Evolutionary conservation across 768 basidiomycete species (phyloP).

Genomic region (Hygrocybe punicea): DNA sequence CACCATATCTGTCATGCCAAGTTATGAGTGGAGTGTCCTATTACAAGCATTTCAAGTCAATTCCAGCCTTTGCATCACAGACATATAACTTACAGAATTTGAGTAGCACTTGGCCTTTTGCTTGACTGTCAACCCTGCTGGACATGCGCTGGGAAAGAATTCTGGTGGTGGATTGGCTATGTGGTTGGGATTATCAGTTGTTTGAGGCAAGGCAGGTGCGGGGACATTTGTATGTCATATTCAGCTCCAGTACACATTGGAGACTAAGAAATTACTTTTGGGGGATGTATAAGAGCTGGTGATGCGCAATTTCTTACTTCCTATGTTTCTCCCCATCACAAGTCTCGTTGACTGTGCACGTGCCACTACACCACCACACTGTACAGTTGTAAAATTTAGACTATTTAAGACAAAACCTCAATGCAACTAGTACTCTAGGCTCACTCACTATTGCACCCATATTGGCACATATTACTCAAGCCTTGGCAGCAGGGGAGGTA

Average conservation of each 20-base stretch:
- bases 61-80: background rate
- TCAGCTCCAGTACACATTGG: background rate
- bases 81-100: conserved; percentile 12
- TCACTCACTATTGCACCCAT: no score
- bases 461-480: background rate
- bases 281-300: background rate
- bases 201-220: background rate
- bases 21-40: conserved; percentile 17
- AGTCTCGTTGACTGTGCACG: background rate
- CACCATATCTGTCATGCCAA: conserved; percentile 11
- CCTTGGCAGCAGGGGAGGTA: background rate
- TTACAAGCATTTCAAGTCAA: background rate
- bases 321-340: background rate
- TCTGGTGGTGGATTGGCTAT: no score
- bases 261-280: background rate
- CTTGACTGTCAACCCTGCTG: conserved; percentile 5
- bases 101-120: conserved; percentile 11
- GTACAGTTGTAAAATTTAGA: no score
- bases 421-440: no score
- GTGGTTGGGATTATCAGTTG: background rate
- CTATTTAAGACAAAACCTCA: no score
- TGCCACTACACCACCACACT: no score
- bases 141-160: background rate
- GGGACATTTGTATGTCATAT: background rate
- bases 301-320: background rate